These are phyloP conservation scores for Pichia sp. DNA, from an alignment of 1,139 yeast species.

Conservation along the genomic window DNA sequence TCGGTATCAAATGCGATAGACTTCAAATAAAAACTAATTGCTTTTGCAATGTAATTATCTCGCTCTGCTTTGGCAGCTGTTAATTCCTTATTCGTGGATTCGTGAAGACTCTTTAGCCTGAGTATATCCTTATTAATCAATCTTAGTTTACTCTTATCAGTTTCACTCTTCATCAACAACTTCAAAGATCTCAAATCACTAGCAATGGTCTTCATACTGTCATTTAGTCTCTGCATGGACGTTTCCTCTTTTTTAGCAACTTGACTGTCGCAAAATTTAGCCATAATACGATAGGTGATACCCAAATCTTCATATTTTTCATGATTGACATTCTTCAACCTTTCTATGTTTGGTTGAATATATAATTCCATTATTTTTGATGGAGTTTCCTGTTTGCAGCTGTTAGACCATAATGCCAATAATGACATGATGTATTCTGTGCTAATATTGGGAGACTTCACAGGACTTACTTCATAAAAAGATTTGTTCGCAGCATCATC, in stretches of 20 bases:
- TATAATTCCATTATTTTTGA: slow-evolving; percentile 47
- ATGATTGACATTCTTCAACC: slow-evolving; percentile 9
- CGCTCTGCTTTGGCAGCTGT: slow-evolving; percentile 31
- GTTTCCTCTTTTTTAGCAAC: slow-evolving; percentile 38
- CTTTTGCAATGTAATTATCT: slow-evolving; percentile 40
- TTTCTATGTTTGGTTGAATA: slow-evolving; percentile 34
- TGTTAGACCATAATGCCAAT: slow-evolving; percentile 63
- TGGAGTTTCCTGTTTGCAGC: slow-evolving; percentile 62
- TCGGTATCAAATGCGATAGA: slow-evolving; percentile 40
- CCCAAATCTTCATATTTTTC: slow-evolving; percentile 4
- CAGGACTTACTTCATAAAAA: background rate
- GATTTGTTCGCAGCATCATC: slow-evolving; percentile 1
- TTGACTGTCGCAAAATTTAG: slow-evolving; percentile 69
- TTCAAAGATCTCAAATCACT: slow-evolving; percentile 43
- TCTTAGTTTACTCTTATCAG: slow-evolving; percentile 31
- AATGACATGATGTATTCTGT: slow-evolving; percentile 8
- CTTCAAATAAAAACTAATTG: slow-evolving; percentile 54
- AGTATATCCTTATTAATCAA: slow-evolving; percentile 33
- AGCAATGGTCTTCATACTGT: slow-evolving; percentile 31
- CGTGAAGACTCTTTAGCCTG: slow-evolving; percentile 39
- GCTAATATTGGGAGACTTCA: background rate
- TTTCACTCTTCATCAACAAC: slow-evolving; percentile 32
- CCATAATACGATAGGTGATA: slow-evolving; percentile 49
- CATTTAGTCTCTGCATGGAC: slow-evolving; percentile 35
- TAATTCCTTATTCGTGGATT: slow-evolving; percentile 42